phyloP scores from a whole-genome alignment of 2,329 filamentous ascomycete species.

The Cladosporium sp. region DNA sequence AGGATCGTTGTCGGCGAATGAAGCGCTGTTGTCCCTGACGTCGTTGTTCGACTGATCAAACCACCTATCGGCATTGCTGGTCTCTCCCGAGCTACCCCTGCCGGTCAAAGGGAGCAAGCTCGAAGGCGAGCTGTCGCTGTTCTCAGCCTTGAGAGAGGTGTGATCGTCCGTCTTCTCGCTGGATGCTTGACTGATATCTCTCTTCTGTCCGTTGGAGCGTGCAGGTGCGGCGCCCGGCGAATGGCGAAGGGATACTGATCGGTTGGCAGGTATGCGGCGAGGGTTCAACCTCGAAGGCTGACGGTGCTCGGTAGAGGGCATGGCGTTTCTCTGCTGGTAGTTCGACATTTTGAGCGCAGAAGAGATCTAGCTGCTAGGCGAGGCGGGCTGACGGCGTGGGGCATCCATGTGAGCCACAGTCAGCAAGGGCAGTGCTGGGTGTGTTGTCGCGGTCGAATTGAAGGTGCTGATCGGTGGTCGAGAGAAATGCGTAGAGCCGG shows the following conservation, averaged over 20 bases:
- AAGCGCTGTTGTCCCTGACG: constrained; percentile 31
- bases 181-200: constrained; percentile 6
- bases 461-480: no score
- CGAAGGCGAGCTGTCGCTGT: constrained; percentile 31
- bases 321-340: neutral
- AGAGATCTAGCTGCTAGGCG: neutral
- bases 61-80: constrained; percentile 47
- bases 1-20: constrained; percentile 40
- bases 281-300: constrained; percentile 21
- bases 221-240: constrained; percentile 21
- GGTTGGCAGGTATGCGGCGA: constrained; percentile 39
- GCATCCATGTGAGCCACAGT: constrained; percentile 4
- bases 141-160: constrained; percentile 13
- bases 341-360: constrained; percentile 1
- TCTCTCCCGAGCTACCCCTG: constrained; percentile 43
- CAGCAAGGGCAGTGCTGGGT: neutral
- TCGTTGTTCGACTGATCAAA: constrained; percentile 48
- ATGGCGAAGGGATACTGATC: constrained; percentile 43
- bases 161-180: neutral
- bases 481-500: neutral
- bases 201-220: constrained; percentile 4
- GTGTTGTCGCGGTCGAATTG: neutral
- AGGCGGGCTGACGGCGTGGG: neutral
- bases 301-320: neutral
- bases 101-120: constrained; percentile 32